phyloP scores from a whole-genome alignment of 164 flowering plant species.

The Nymphaea thermarum region DNA sequence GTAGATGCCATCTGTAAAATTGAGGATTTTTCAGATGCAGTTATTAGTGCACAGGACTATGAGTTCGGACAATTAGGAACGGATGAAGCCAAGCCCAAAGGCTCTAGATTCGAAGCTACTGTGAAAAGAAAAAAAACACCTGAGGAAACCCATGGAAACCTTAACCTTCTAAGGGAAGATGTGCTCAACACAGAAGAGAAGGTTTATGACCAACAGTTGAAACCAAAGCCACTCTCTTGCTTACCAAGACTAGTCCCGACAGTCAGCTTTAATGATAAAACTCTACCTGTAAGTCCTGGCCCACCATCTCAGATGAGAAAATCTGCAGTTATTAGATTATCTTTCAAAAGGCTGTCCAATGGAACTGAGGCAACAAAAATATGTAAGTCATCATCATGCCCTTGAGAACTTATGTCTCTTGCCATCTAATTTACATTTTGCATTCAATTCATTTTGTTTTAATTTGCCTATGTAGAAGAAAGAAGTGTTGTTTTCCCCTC shows the following conservation, averaged over 20 bases:
- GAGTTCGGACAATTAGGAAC: conserved; percentile 32
- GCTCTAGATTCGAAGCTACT: conserved; percentile 9
- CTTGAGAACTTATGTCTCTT: background rate
- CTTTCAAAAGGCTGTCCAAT: conserved; percentile 69
- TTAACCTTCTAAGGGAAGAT: conserved; percentile 43
- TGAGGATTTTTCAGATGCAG: conserved; percentile 1
- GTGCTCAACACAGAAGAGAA: conserved; percentile 31
- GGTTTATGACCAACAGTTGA: conserved; percentile 23
- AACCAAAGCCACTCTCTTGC: conserved; percentile 14
- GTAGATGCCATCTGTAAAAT: conserved; percentile 12
- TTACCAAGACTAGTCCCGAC: conserved; percentile 38
- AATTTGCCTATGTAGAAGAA: too few species aligned
- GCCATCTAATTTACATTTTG: background rate
- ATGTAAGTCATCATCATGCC: background rate
- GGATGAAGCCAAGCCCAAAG: conserved; percentile 21
- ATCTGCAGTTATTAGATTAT: conserved; percentile 63
- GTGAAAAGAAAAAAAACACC: conserved; percentile 34
- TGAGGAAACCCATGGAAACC: conserved; percentile 41
- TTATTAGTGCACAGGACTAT: conserved; percentile 25
- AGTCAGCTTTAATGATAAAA: conserved; percentile 69
- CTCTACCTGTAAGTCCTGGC: conserved; percentile 18
- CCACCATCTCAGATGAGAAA: conserved; percentile 35
- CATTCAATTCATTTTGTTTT: background rate
- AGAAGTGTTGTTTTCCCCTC: too few species aligned
- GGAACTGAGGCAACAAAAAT: background rate